Conservation (phyloP, 257 asterid genomes). For the Coffea canephora region DNA sequence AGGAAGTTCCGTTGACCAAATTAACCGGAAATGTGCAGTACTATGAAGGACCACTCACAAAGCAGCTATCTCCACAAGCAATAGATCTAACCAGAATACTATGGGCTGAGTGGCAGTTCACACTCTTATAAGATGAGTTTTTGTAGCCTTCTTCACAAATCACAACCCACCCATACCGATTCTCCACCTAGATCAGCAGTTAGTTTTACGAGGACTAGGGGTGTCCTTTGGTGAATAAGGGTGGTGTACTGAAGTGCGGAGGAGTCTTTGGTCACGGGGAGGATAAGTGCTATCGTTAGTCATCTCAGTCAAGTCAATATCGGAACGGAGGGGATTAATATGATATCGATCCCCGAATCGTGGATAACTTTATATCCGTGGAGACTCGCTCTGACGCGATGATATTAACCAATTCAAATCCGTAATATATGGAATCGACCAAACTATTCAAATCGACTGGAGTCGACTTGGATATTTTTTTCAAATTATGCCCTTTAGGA, state of each 20-base stretch:
- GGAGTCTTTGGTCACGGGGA: constrained; percentile 1
- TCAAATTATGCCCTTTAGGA: too few species aligned
- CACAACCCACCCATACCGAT: constrained; percentile 19
- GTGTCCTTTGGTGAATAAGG: constrained; percentile 20
- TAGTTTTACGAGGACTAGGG: constrained; percentile 18
- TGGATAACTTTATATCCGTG: too few species aligned
- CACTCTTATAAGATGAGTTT: constrained; percentile 14
- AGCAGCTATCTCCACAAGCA: background rate
- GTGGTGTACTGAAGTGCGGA: constrained; percentile 14
- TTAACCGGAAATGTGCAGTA: background rate
- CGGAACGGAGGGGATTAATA: too few species aligned
- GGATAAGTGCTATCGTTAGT: background rate
- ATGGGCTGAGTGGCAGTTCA: constrained; percentile 10
- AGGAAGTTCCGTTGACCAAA: background rate
- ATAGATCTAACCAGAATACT: background rate
- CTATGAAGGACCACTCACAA: background rate
- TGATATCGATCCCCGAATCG: too few species aligned
- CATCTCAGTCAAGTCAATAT: too few species aligned
- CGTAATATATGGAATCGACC: too few species aligned
- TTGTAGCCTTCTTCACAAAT: constrained; percentile 10
- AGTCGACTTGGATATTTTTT: too few species aligned
- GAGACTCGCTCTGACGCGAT: too few species aligned
- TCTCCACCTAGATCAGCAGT: constrained; percentile 19
- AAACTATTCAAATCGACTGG: too few species aligned
- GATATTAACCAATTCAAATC: too few species aligned